phyloP scores from a whole-genome alignment of 768 basidiomycete genomes.

The Scleroderma bovista region DNA sequence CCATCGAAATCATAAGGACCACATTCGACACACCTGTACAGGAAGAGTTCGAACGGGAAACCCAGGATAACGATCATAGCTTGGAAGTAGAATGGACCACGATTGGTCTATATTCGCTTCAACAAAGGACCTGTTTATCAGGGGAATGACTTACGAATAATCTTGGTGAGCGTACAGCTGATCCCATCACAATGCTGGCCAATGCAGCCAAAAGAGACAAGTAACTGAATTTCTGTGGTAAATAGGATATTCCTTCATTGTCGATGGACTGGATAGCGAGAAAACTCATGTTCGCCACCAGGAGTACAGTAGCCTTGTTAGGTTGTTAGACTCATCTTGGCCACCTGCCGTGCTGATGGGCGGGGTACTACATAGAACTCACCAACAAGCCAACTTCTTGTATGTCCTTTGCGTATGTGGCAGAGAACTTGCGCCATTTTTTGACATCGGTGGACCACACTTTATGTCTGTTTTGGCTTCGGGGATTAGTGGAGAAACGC shows the following conservation, averaged over 20 bases:
- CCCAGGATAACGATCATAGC: background rate
- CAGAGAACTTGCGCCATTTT: background rate
- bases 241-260: background rate
- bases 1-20: background rate
- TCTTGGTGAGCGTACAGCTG: background rate
- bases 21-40: background rate
- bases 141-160: background rate
- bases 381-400: background rate
- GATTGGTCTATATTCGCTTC: background rate
- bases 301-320: slow-evolving; percentile 44
- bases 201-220: background rate
- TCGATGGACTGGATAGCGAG: slow-evolving; percentile 41
- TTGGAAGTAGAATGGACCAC: background rate
- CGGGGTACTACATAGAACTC: background rate
- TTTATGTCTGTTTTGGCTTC: no score
- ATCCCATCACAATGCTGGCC: background rate
- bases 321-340: background rate
- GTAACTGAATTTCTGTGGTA: background rate
- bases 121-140: background rate
- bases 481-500: no score
- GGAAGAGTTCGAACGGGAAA: background rate
- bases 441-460: no score
- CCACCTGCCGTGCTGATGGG: background rate
- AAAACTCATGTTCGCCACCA: slow-evolving; percentile 49
- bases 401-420: background rate